Conservation (phyloP, 176 grass and related monocot species). For the Carex kokanica region DNA sequence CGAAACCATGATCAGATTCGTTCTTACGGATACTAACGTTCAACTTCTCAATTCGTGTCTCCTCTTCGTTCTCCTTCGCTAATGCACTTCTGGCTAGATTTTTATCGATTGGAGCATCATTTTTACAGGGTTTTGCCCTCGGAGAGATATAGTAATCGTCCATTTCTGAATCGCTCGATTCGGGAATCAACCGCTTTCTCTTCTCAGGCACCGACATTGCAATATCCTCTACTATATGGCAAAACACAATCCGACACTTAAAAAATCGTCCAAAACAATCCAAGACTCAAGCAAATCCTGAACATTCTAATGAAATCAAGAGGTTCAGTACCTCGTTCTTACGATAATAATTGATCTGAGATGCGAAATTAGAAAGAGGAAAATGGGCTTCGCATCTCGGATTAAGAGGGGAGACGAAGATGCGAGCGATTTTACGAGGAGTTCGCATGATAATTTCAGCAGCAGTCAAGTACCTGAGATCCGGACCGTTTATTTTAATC, state of each 20-base stretch:
- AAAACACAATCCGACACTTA: background rate
- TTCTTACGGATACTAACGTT: background rate
- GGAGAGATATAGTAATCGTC: constrained; percentile 44
- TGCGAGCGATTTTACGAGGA: background rate
- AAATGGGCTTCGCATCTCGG: background rate
- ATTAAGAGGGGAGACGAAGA: background rate
- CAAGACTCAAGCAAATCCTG: background rate
- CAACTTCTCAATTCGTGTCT: constrained; percentile 2
- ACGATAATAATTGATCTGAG: background rate
- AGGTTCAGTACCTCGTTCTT: background rate
- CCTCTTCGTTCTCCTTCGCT: constrained; percentile 17
- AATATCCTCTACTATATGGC: background rate
- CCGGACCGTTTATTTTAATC: no score
- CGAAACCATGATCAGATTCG: constrained; percentile 5
- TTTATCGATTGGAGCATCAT: constrained; percentile 24
- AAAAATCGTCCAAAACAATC: background rate
- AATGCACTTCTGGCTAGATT: background rate
- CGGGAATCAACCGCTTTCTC: constrained; percentile 49
- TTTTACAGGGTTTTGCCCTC: constrained; percentile 3
- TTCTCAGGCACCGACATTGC: constrained; percentile 32
- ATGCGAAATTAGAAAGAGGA: background rate
- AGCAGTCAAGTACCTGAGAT: no score
- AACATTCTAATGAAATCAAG: background rate
- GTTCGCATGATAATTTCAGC: no score
- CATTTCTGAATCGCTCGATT: constrained; percentile 62